A percentile compares a stretch with the other conserved stretches of the same genome.
Evolutionary conservation across 164 flowering plant genomes (phyloP).

Genomic region (Chloranthus sessilifolius): DNA sequence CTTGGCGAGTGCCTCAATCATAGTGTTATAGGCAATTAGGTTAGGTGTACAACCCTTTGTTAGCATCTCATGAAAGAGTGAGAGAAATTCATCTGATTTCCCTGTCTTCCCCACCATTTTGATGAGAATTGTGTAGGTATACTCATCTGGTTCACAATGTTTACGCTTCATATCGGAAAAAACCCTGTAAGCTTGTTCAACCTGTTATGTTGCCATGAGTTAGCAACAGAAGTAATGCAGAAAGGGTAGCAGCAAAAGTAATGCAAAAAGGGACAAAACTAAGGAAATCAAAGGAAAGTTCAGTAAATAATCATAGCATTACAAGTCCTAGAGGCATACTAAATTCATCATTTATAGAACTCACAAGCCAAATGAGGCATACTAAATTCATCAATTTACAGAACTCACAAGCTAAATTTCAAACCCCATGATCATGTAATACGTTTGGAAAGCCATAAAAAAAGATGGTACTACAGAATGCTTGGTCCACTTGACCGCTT

Average conservation of each 20-base stretch:
- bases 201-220: slow-evolving; percentile 55
- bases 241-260: slow-evolving; percentile 23
- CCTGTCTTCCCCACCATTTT: slow-evolving; percentile 70
- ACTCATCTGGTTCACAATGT: slow-evolving; percentile 81
- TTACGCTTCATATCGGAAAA: slow-evolving; percentile 74
- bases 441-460: too few species aligned
- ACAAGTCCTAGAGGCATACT: too few species aligned
- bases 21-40: slow-evolving; percentile 70
- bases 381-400: too few species aligned
- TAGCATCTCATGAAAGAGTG: slow-evolving; percentile 76
- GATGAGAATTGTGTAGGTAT: slow-evolving; percentile 80
- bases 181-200: slow-evolving; percentile 61
- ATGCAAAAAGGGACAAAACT: background rate
- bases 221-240: slow-evolving; percentile 22
- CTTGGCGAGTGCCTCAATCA: slow-evolving; percentile 68
- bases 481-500: too few species aligned
- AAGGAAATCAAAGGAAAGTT: too few species aligned
- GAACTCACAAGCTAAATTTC: too few species aligned
- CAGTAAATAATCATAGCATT: too few species aligned
- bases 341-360: too few species aligned
- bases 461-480: too few species aligned
- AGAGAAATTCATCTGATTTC: slow-evolving; percentile 53
- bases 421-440: too few species aligned
- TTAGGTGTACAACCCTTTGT: slow-evolving; percentile 50
- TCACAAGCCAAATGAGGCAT: too few species aligned